phyloP scores from a whole-genome alignment of 768 basidiomycete species.

The Lanmaoa pseudosensibilis region DNA sequence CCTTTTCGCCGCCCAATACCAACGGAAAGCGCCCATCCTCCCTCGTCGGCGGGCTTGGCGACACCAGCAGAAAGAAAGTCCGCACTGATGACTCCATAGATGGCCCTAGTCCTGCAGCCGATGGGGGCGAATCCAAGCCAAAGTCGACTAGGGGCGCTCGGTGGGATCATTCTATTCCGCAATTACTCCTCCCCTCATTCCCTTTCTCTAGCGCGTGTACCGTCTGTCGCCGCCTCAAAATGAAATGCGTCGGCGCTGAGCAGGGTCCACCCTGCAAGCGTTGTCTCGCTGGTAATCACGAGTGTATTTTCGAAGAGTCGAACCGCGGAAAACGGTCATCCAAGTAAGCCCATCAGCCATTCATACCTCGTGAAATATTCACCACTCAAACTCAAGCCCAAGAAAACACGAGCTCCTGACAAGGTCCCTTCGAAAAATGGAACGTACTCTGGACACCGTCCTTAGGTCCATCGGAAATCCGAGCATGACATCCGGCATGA shows the following conservation, averaged over 20 bases:
- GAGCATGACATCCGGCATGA: constrained; percentile 71
- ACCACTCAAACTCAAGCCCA: constrained; percentile 34
- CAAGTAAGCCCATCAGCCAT: constrained; percentile 50
- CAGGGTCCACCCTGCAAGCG: constrained; percentile 91
- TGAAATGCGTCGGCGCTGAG: constrained; percentile 91
- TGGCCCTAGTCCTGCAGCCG: constrained; percentile 49
- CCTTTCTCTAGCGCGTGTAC: constrained; percentile 71
- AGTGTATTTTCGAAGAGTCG: constrained; percentile 96
- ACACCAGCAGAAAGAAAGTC: constrained; percentile 53
- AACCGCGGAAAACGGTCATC: constrained; percentile 90
- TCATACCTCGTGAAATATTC: constrained; percentile 24
- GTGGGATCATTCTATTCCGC: constrained; percentile 40
- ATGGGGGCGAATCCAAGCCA: constrained; percentile 68
- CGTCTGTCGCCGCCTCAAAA: constrained; percentile 87
- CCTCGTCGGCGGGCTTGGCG: constrained; percentile 37
- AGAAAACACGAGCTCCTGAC: constrained; percentile 86
- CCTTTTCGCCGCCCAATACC: constrained; percentile 49
- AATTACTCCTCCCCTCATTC: constrained; percentile 9
- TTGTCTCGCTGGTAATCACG: constrained; percentile 73
- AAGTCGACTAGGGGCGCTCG: constrained; percentile 86
- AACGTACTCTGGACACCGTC: constrained; percentile 89
- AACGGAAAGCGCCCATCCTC: constrained; percentile 71
- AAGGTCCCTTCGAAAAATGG: constrained; percentile 85
- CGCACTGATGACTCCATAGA: constrained; percentile 57
- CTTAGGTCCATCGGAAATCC: constrained; percentile 87